A percentile compares a stretch with the other conserved stretches of the same genome.
Conservation (phyloP, 257 asterid species). For the Fraxinus americana region DNA sequence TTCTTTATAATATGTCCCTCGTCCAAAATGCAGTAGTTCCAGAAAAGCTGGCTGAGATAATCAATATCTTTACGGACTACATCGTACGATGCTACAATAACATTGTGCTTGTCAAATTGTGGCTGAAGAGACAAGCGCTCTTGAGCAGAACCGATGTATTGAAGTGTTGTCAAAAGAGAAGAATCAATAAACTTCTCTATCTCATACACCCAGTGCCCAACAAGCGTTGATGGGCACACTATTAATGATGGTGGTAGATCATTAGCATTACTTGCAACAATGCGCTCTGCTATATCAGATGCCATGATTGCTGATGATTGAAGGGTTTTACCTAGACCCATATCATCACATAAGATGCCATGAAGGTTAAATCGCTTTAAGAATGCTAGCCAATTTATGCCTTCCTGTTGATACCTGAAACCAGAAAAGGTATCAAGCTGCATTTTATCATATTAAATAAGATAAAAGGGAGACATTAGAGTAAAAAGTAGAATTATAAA, state of each 20-base stretch:
- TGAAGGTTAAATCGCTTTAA: conserved; percentile 93
- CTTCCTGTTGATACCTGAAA: conserved; percentile 98
- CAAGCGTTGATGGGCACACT: conserved; percentile 97
- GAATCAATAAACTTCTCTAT: conserved; percentile 97
- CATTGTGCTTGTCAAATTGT: conserved; percentile 71
- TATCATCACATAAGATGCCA: conserved; percentile 97
- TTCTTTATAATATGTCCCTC: conserved; percentile 98
- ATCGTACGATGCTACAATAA: conserved; percentile 90
- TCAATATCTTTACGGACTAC: conserved; percentile 95
- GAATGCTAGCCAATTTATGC: conserved; percentile 97
- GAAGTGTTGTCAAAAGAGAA: conserved; percentile 83
- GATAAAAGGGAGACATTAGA: not conserved
- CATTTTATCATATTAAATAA: not conserved
- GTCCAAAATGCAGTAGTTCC: conserved; percentile 97
- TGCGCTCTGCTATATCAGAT: conserved; percentile 87
- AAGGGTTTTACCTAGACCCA: conserved; percentile 99
- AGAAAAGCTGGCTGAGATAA: conserved; percentile 60
- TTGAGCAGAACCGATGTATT: conserved; percentile 94
- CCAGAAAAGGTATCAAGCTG: conserved; percentile 19
- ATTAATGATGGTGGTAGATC: conserved; percentile 83
- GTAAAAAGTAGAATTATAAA: not conserved
- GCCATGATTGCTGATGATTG: conserved; percentile 96
- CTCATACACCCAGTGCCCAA: conserved; percentile 98
- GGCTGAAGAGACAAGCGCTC: conserved; percentile 73
- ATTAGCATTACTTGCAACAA: conserved; percentile 53